A percentile compares a stretch with the other conserved stretches of the same genome.
Evolutionary conservation across 129 eudicot genomes (phyloP).

Genomic region (Silybum marianum): DNA sequence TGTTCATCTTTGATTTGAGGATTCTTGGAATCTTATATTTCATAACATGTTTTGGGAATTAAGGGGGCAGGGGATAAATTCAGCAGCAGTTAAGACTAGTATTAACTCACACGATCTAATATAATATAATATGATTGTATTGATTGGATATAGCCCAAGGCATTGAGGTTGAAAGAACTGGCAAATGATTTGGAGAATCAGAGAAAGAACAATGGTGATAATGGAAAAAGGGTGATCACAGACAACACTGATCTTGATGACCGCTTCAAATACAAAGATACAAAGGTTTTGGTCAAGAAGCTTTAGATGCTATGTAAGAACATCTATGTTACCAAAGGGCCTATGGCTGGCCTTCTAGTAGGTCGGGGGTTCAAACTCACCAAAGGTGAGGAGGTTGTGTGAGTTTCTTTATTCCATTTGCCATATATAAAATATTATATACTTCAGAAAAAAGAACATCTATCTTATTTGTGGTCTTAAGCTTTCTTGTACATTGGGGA

Average conservation of each 20-base stretch:
- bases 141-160: too few relatives aligned
- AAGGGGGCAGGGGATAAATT: conserved; percentile 4
- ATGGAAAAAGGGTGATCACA: conserved; percentile 57
- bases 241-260: conserved; percentile 29
- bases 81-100: too few relatives aligned
- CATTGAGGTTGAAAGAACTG: too few relatives aligned
- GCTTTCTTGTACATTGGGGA: neutral
- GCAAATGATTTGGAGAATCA: conserved; percentile 68
- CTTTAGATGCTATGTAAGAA: conserved; percentile 72
- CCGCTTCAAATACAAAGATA: conserved; percentile 11
- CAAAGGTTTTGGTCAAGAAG: conserved; percentile 54
- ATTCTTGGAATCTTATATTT: neutral
- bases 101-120: too few relatives aligned
- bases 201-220: conserved; percentile 51
- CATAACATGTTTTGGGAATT: neutral
- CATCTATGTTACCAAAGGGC: neutral
- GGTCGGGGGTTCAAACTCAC: too few relatives aligned
- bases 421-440: too few relatives aligned
- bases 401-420: too few relatives aligned
- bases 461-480: neutral
- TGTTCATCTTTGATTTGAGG: neutral
- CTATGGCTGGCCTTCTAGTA: too few relatives aligned
- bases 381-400: too few relatives aligned
- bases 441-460: too few relatives aligned
- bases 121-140: neutral